Base-by-base conservation (phyloP, 306 rosid species). In the Prunus armeniaca region DNA sequence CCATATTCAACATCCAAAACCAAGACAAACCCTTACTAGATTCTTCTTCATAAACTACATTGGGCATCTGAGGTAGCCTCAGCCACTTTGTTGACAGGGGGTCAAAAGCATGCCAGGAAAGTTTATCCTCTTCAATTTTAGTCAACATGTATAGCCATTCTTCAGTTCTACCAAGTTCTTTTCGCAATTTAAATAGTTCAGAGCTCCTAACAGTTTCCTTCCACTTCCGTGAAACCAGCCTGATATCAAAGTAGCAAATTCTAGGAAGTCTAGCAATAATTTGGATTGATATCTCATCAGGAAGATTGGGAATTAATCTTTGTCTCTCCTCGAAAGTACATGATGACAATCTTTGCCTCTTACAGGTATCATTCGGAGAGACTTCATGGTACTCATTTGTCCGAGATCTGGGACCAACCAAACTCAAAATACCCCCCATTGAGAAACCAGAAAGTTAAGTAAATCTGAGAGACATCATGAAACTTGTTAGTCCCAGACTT, bases 181-280 rank as follows among this genome's bases (percentile, higher is more conserved):
- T 89, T 72, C 98, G 88, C 68, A 92, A 74, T 74, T 87, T 72
- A 69, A 81, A 95, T 15, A 95, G 85, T 56, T 92, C 91, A 5
- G 84, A 74, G 83, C 90, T 82, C 72, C 24, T 83, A 70, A 95
- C 77, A 61, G 86, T 85, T 56, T 82, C 78, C 72, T 88, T 92
- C 98, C 98, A 95, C 76, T 84, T 91, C 80, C 83, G 82, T 0
- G 99, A 92, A 46, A 95, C 97, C 86, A 79, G 65, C 78, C 86
- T 89, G 58, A 86, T 61, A 71, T 84, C 82, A 34, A 80, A 81
- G 82, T 95, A 87, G 84, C 71, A 88, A 73, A 88, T 82, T 76
- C 97, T 88, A 56, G 97, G 97, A 80, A 92, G 80, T 69, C 99
- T 90, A 57, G 99, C 99, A 28, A 95, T 84, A 78, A 95, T 92